Evolutionary conservation across 164 flowering plant species (phyloP), one percentile per base, ranked within the genome.

Genomic region (Liquidambar formosana): DNA sequence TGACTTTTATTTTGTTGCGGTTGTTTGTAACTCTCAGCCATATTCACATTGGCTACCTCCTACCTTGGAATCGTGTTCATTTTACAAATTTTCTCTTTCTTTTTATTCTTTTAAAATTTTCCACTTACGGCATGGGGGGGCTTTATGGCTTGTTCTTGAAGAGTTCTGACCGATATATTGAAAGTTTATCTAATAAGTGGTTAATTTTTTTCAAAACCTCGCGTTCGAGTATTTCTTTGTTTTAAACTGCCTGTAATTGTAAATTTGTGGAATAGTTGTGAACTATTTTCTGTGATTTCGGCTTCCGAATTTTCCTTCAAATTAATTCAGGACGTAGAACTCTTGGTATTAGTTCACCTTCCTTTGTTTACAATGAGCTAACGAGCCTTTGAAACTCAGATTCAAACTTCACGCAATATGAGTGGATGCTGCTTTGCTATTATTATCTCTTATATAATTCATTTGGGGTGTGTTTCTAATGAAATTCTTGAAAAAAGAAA

Each of bases 1-100:
- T 62, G 57, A 19, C 41, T 21, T 60, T 52, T 14, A 47, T 61
- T 8, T 61, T 33, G 45, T n/a, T 53, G 51, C 5, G 54, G 57
- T 48, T 27, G 53, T 18, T 48, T 25, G 67, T 44, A 64, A 64
- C 43, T 5, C 48, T 19, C 23, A 16, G 67, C 67, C 67, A 47
- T 64, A 33, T 64, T 8, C 11, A 51, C 46, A 66, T 27, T 47
- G 57, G 49, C 56, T 48, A 28, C 12, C 54, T 47, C n/a, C 45
- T 68, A 27, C 41, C 25, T 43, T 9, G 64, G 59, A 68, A 58
- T 27, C 41, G 19, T 28, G 33, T 33, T 69, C 41, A 47, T 46
- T 68, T 43, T 43, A 52, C 45, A 62, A n/a, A 3, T 60, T 68
- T 46, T 47, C 22, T 47, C 19, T 19, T 22, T 19, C 11, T 54